Conservation (phyloP, 768 basidiomycete genomes). For the Xerocomellus intermedius region DNA sequence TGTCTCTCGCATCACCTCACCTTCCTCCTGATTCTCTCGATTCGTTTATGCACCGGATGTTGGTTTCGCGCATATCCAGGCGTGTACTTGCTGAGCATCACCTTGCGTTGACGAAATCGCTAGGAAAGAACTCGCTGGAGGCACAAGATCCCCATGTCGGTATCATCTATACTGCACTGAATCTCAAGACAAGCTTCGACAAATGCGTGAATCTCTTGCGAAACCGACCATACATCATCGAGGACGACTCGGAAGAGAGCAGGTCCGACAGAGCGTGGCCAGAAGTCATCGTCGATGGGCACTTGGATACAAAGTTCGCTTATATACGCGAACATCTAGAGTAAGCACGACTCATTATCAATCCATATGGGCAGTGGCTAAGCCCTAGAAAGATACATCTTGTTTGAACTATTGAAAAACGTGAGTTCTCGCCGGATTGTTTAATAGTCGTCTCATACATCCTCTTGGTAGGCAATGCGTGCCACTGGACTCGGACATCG, state of each 20-base stretch:
- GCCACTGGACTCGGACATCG: constrained; percentile 59
- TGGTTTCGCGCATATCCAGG: constrained; percentile 85
- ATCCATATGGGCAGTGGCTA: not conserved
- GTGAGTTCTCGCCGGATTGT: constrained; percentile 40
- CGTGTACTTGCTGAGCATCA: constrained; percentile 90
- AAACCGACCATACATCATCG: constrained; percentile 44
- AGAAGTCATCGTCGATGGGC: constrained; percentile 70
- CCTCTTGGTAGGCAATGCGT: constrained; percentile 57
- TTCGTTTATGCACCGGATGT: constrained; percentile 88
- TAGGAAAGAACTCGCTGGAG: constrained; percentile 36
- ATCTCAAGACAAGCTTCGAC: constrained; percentile 67
- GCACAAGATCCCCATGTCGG: constrained; percentile 67
- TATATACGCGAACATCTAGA: constrained; percentile 89
- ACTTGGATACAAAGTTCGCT: constrained; percentile 65
- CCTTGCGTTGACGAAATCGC: constrained; percentile 69
- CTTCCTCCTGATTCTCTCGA: constrained; percentile 78
- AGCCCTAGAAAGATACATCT: constrained; percentile 58
- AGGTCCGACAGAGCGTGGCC: constrained; percentile 46
- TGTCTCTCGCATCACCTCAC: constrained; percentile 81
- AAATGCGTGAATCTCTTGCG: constrained; percentile 61
- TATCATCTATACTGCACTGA: constrained; percentile 76
- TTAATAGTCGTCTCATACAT: not conserved
- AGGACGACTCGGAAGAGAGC: constrained; percentile 35
- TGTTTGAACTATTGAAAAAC: constrained; percentile 90
- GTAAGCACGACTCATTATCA: constrained; percentile 39